These are phyloP conservation scores for Phaeosphaeriaceae sp. DNA, from an alignment of 2,329 filamentous ascomycete genomes.

Conservation along the genomic window DNA sequence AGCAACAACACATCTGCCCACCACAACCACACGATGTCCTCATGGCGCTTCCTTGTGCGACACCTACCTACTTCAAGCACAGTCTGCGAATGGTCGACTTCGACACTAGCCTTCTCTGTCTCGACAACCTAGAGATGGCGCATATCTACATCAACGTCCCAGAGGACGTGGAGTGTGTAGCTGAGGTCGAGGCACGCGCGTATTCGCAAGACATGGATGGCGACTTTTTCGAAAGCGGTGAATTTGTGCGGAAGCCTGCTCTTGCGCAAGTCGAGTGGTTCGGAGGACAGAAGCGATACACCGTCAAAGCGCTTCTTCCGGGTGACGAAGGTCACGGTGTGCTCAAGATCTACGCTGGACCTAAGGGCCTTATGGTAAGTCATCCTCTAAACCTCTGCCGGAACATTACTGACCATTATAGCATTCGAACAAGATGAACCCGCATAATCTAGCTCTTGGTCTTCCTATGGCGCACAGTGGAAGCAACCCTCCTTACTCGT, in stretches of 20 bases:
- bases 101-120: conserved; percentile 83
- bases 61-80: conserved; percentile 87
- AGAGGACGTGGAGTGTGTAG: conserved; percentile 86
- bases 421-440: conserved; percentile 95
- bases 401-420: conserved; percentile 29
- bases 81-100: conserved; percentile 83
- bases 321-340: conserved; percentile 89
- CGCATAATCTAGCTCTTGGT: conserved; percentile 87
- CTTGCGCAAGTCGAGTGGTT: conserved; percentile 93
- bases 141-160: conserved; percentile 90
- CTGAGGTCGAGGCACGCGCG: conserved; percentile 86
- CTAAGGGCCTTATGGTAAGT: conserved; percentile 83
- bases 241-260: conserved; percentile 83
- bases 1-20: conserved; percentile 92
- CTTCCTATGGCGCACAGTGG: conserved; percentile 91
- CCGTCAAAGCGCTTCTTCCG: conserved; percentile 89
- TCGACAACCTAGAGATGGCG: conserved; percentile 92
- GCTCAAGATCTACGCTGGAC: conserved; percentile 91
- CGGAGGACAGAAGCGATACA: conserved; percentile 86
- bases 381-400: neutral
- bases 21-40: conserved; percentile 85
- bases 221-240: conserved; percentile 91
- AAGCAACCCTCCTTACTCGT: conserved; percentile 93
- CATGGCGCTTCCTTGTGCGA: conserved; percentile 84
- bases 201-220: conserved; percentile 86